Percentiles rank a stretch among this genome's conserved stretches.
phyloP scores from a whole-genome alignment of 352 stramenopile species.

The Phytophthora litchii region DNA sequence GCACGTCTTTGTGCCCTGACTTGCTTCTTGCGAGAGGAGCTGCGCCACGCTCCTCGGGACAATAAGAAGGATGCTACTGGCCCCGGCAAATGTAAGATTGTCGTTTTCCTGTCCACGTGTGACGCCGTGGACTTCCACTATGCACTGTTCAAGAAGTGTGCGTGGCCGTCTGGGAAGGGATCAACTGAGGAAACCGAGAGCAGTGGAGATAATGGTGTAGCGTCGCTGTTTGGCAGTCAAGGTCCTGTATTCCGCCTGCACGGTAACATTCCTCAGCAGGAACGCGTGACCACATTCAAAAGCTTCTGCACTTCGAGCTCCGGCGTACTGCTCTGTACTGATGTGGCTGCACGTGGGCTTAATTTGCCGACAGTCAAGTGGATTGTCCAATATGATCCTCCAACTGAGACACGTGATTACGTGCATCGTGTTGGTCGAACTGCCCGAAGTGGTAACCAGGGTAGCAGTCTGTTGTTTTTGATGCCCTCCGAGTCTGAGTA shows the following conservation, averaged over 20 bases:
- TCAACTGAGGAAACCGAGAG: slow-evolving; percentile 87
- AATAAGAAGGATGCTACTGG: slow-evolving; percentile 25
- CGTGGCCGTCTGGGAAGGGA: slow-evolving; percentile 76
- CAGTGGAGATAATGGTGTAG: slow-evolving; percentile 45
- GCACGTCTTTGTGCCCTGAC: slow-evolving; percentile 92
- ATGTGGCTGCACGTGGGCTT: slow-evolving; percentile 97
- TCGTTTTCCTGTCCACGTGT: slow-evolving; percentile 98
- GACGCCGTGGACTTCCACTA: slow-evolving; percentile 97
- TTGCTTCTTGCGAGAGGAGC: slow-evolving; percentile 90
- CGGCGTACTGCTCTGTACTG: slow-evolving; percentile 97
- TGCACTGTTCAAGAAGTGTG: slow-evolving; percentile 88
- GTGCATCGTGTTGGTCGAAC: slow-evolving; percentile 99
- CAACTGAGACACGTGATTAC: slow-evolving; percentile 98
- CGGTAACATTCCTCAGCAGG: slow-evolving; percentile 96
- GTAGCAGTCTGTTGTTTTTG: slow-evolving; percentile 97
- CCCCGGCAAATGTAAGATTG: slow-evolving; percentile 72
- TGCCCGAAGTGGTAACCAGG: slow-evolving; percentile 96
- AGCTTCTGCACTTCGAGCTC: slow-evolving; percentile 91
- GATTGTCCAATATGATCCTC: slow-evolving; percentile 98
- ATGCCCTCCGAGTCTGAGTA: slow-evolving; percentile 96
- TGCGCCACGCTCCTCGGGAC: slow-evolving; percentile 43
- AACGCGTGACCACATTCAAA: slow-evolving; percentile 96
- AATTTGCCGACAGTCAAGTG: slow-evolving; percentile 97
- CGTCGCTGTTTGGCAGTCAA: slow-evolving; percentile 67
- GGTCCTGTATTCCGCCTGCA: slow-evolving; percentile 90